Evolutionary conservation across 352 stramenopile species (phyloP), one percentile per base, ranked within the genome.

Genomic region (Phytophthora pinifolia): DNA sequence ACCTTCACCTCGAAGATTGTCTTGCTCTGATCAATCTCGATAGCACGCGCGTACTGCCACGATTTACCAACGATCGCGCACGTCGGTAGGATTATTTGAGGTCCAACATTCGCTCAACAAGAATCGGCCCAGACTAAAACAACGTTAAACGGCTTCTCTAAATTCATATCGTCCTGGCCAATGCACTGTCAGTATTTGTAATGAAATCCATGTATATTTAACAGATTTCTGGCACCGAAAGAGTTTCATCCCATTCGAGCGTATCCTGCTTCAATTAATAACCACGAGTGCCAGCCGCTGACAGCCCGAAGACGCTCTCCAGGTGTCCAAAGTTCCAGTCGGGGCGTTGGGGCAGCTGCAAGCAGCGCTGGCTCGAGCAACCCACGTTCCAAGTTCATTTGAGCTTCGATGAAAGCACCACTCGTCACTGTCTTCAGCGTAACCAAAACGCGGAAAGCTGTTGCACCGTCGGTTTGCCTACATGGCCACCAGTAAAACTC

Each of bases 401-500:
- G 46, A 0, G 9, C 42, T 43, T 68, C 54, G 46, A 68, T 27
- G 20, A 51, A 60, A 12, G 46, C 43, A 5, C 47, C 47, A 22
- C 15, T 53, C 6, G 47, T 8, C 32, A 25, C 15, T 5, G 27
- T 44, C 41, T 64, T 64, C 7, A 68, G 15, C 13, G 46, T 55
- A 48, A 51, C 2, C 38, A 56, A 47, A 12, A 29, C 55, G 38
- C 60, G 54, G 18, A 46, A 68, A 10, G 54, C 60, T 3, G 30
- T 18, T 50, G 33, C 22, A 27, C 22, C 29, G 22, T 2, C 25
- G n/a, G 17, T 39, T 31, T 39, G 34, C 9, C 29, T 12, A 6
- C 20, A 8, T 13, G 54, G 43, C 54, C 54, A 68, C 54, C 60
- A 64, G 25, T 68, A 68, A 54, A 68, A 68, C 12, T 64, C 60